Percentiles rank a stretch among this genome's conserved stretches.
phyloP scores from a whole-genome alignment of 176 grass and related monocot genomes.

The Carex cristatella region DNA sequence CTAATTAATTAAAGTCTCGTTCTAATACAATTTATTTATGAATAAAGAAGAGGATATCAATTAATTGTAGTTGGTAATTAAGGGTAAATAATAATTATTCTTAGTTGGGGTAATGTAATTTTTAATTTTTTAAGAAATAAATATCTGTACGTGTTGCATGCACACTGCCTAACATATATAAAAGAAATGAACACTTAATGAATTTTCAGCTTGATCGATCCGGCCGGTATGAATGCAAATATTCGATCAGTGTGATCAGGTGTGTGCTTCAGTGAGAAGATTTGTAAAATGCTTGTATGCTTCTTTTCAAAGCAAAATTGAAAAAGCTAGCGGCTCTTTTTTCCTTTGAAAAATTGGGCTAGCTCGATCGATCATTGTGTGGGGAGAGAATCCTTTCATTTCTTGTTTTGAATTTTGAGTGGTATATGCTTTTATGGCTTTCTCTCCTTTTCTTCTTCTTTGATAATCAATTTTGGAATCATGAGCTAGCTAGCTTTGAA shows the following conservation, averaged over 20 bases:
- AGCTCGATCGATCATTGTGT: background rate
- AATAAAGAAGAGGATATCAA: background rate
- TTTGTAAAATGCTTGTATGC: slow-evolving; percentile 53
- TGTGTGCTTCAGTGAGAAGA: slow-evolving; percentile 15
- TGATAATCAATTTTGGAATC: slow-evolving; percentile 66
- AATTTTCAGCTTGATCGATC: too few relatives aligned
- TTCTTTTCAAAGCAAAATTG: slow-evolving; percentile 83
- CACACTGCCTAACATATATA: slow-evolving; percentile 31
- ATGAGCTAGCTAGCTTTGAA: background rate
- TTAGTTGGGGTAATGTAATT: background rate
- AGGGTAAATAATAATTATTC: background rate
- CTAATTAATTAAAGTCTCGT: too few relatives aligned
- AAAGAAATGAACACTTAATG: too few relatives aligned
- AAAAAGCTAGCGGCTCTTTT: slow-evolving; percentile 33
- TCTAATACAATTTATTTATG: too few relatives aligned
- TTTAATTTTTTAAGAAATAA: slow-evolving; percentile 32
- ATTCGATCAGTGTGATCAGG: slow-evolving; percentile 3
- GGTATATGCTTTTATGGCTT: slow-evolving; percentile 87
- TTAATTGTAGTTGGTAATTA: background rate
- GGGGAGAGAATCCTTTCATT: slow-evolving; percentile 42
- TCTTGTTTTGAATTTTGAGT: slow-evolving; percentile 74
- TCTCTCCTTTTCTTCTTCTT: slow-evolving; percentile 37
- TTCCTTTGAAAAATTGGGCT: slow-evolving; percentile 40
- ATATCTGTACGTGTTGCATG: background rate
- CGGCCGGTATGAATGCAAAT: slow-evolving; percentile 9